Percentiles rank a stretch among this genome's conserved stretches.
Evolutionary conservation across 352 stramenopile genomes (phyloP).

Genomic region (Peronospora tabacina): DNA sequence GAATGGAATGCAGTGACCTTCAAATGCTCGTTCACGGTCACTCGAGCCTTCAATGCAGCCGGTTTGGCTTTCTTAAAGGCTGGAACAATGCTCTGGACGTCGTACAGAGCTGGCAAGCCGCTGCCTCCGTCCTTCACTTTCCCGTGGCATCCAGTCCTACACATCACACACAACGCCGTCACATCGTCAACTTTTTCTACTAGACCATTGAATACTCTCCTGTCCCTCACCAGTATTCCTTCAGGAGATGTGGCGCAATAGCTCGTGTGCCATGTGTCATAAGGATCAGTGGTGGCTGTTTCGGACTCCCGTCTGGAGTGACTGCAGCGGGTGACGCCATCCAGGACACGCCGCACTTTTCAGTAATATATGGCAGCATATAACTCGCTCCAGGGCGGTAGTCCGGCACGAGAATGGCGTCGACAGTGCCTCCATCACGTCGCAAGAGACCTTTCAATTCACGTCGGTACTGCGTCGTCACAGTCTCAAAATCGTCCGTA

Average conservation of each 20-base stretch:
- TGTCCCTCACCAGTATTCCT: constrained; percentile 56
- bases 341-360: constrained; percentile 41
- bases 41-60: constrained; percentile 44
- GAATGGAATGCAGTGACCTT: constrained; percentile 79
- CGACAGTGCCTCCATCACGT: constrained; percentile 36
- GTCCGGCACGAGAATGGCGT: constrained; percentile 56
- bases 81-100: constrained; percentile 46
- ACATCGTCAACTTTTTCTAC: not conserved
- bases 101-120: constrained; percentile 41
- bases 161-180: constrained; percentile 5
- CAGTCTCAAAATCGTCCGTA: constrained; percentile 25
- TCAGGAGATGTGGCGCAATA: constrained; percentile 56
- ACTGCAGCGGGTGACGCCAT: not conserved
- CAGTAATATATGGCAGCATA: constrained; percentile 64
- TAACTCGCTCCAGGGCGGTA: constrained; percentile 62
- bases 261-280: constrained; percentile 76
- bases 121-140: constrained; percentile 44
- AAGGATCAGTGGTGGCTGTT: constrained; percentile 39
- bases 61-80: constrained; percentile 47
- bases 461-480: constrained; percentile 38
- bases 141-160: constrained; percentile 35
- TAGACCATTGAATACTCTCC: not conserved
- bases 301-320: constrained; percentile 20
- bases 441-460: constrained; percentile 50
- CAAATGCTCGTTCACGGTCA: constrained; percentile 54